Percentiles rank a stretch among this genome's conserved stretches.
These are phyloP conservation scores for Fraxinus americana DNA, from an alignment of 257 asterid species.

Conservation along the genomic window DNA sequence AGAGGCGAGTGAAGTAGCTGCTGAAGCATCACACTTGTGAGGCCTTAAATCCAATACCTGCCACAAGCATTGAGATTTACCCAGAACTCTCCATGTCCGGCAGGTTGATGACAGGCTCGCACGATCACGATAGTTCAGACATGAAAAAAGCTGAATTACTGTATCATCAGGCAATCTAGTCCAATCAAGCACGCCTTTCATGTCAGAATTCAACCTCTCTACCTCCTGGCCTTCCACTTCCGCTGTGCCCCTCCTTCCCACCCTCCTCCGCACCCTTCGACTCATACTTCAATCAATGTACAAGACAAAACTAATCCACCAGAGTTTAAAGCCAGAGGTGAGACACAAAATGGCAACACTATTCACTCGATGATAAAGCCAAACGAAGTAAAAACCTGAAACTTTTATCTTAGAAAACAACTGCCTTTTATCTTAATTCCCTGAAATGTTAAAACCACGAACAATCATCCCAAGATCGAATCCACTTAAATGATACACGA, in stretches of 20 bases:
- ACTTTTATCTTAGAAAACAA: slow-evolving; percentile 9
- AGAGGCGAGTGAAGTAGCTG: slow-evolving; percentile 61
- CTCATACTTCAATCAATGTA: slow-evolving; percentile 42
- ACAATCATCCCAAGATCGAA: slow-evolving; percentile 11
- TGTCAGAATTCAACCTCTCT: slow-evolving; percentile 41
- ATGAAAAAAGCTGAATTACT: slow-evolving; percentile 59
- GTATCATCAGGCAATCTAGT: slow-evolving; percentile 73
- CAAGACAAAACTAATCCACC: slow-evolving; percentile 12
- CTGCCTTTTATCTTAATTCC: slow-evolving; percentile 21
- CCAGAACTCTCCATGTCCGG: slow-evolving; percentile 61
- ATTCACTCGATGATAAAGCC: slow-evolving; percentile 23
- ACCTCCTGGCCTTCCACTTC: slow-evolving; percentile 43
- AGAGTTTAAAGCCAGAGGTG: background rate
- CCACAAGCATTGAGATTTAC: slow-evolving; percentile 67
- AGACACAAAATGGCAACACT: slow-evolving; percentile 19
- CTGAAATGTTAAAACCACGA: background rate
- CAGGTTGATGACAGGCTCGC: slow-evolving; percentile 82
- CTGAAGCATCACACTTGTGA: slow-evolving; percentile 52
- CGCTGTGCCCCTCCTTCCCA: slow-evolving; percentile 53
- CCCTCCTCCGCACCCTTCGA: slow-evolving; percentile 66
- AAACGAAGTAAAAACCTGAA: slow-evolving; percentile 17
- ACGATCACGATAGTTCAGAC: slow-evolving; percentile 75
- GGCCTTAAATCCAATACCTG: slow-evolving; percentile 60
- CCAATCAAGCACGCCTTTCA: slow-evolving; percentile 62
- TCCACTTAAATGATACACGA: slow-evolving; percentile 21